These are phyloP conservation scores for Stromatinia cepivora DNA, from an alignment of 2,329 filamentous ascomycete species.

Conservation along the genomic window DNA sequence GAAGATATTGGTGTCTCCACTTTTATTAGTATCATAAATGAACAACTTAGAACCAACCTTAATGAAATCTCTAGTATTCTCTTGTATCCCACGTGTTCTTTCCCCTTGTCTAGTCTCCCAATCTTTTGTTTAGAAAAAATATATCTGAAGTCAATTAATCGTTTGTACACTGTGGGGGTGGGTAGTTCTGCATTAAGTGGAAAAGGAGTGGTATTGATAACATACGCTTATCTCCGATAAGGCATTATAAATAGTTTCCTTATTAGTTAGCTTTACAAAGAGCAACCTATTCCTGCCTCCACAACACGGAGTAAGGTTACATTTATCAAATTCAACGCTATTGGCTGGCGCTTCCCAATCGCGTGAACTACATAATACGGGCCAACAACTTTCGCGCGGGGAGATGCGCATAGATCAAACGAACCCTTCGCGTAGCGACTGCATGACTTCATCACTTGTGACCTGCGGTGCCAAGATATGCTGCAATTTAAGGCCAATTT, in stretches of 20 bases:
- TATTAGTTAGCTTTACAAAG: too few species aligned
- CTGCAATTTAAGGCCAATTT: not conserved
- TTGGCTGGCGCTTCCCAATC: not conserved
- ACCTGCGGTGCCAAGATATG: not conserved
- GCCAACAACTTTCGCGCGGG: not conserved
- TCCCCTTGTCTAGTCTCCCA: not conserved
- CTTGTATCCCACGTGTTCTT: not conserved
- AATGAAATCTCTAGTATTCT: not conserved
- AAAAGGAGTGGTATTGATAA: too few species aligned
- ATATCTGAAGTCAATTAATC: not conserved
- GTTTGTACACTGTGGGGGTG: too few species aligned
- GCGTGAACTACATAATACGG: not conserved
- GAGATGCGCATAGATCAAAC: not conserved
- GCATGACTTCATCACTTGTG: slow-evolving; percentile 8
- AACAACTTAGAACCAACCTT: not conserved
- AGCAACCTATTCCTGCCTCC: too few species aligned
- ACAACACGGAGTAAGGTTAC: too few species aligned
- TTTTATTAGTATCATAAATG: not conserved
- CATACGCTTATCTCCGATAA: too few species aligned
- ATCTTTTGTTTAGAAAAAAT: too few species aligned
- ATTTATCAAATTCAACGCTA: not conserved
- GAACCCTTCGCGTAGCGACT: not conserved
- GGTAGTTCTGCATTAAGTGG: too few species aligned
- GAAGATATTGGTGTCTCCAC: not conserved
- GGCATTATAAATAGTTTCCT: too few species aligned